Evolutionary conservation across 805 yeast genomes (phyloP).

Genomic region (Candida jianshihensis): DNA sequence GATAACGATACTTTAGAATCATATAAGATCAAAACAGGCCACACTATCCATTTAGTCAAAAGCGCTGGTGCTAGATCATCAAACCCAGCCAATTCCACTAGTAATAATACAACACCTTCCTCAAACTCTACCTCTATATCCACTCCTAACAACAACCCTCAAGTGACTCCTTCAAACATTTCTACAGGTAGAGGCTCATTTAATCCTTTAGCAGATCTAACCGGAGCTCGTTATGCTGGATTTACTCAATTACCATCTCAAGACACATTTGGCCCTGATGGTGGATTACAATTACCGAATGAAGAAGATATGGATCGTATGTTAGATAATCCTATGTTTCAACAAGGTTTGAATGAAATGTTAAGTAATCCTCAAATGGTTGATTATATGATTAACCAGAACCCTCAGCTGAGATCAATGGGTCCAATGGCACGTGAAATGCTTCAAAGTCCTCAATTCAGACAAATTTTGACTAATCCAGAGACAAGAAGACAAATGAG

Average conservation of each 20-base stretch:
- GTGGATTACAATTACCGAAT: conserved; percentile 69
- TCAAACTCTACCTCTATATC: conserved; percentile 32
- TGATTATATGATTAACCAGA: conserved; percentile 71
- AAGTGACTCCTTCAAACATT: conserved; percentile 61
- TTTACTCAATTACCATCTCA: conserved; percentile 81
- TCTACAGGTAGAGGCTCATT: conserved; percentile 85
- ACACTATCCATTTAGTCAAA: conserved; percentile 84
- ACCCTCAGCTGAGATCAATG: conserved; percentile 78
- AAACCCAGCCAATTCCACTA: conserved; percentile 15
- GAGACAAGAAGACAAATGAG: conserved; percentile 77
- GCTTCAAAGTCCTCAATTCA: conserved; percentile 76
- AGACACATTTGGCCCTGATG: conserved; percentile 89
- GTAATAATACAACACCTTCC: conserved; percentile 38
- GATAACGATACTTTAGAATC: conserved; percentile 67
- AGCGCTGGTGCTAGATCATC: conserved; percentile 50
- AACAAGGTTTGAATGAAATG: conserved; percentile 76
- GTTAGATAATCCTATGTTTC: conserved; percentile 78
- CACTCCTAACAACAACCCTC: conserved; percentile 24
- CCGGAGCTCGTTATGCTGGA: conserved; percentile 96
- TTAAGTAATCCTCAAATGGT: conserved; percentile 83
- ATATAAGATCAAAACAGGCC: conserved; percentile 81
- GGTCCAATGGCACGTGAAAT: conserved; percentile 85
- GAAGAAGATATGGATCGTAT: conserved; percentile 67
- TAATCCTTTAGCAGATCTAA: conserved; percentile 85
- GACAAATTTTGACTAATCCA: conserved; percentile 78